phyloP scores from a whole-genome alignment of 805 yeast genomes.

The Zygosaccharomyces bisporus region DNA sequence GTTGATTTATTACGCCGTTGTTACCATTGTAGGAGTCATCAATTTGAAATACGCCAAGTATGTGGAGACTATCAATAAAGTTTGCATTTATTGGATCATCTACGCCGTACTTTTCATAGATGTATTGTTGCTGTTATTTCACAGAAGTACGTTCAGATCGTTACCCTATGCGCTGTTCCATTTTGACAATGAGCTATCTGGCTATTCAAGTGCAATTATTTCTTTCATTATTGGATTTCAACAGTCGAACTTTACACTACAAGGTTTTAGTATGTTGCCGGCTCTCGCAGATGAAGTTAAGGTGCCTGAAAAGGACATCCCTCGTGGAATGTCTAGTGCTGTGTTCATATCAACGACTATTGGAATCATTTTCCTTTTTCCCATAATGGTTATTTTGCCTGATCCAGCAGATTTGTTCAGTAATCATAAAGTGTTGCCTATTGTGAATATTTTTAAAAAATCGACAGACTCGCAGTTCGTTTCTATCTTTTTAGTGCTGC shows the following conservation, averaged over 20 bases:
- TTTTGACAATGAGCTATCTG: conserved; percentile 69
- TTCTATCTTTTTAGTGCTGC: conserved; percentile 61
- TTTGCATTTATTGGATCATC: conserved; percentile 73
- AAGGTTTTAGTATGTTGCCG: conserved; percentile 79
- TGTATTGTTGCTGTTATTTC: conserved; percentile 52
- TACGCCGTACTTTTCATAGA: conserved; percentile 68
- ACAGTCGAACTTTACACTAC: conserved; percentile 72
- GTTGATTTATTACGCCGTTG: conserved; percentile 51
- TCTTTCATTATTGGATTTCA: conserved; percentile 77
- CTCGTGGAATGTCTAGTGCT: conserved; percentile 66
- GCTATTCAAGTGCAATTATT: conserved; percentile 60
- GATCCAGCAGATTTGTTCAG: conserved; percentile 55
- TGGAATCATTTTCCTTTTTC: conserved; percentile 69
- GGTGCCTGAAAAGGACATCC: conserved; percentile 68
- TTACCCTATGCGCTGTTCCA: conserved; percentile 55
- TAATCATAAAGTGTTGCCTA: conserved; percentile 67
- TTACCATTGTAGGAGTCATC: conserved; percentile 56
- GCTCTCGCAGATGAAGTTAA: conserved; percentile 81
- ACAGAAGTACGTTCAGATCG: conserved; percentile 54
- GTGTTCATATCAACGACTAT: conserved; percentile 61
- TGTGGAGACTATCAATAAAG: conserved; percentile 59
- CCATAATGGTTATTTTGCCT: conserved; percentile 68
- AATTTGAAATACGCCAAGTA: conserved; percentile 57
- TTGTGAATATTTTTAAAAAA: conserved; percentile 67
- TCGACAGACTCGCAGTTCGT: conserved; percentile 66